A percentile compares a stretch with the other conserved stretches of the same genome.
Evolutionary conservation across 306 rosid genomes (phyloP).

Genomic region (Malus sylvestris): DNA sequence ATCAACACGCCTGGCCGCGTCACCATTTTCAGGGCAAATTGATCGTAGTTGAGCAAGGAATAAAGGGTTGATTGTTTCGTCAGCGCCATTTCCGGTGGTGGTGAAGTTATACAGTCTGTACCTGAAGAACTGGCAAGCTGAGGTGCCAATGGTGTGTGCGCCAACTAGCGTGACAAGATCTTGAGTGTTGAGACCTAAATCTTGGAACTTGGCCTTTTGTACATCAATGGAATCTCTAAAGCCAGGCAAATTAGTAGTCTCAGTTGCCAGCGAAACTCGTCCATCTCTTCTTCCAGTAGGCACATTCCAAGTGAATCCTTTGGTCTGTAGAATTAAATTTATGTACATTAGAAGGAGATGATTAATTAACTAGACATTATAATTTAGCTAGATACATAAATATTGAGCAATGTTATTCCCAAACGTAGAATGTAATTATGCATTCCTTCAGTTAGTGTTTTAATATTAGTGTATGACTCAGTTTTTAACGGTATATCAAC

Average conservation of each 20-base stretch:
- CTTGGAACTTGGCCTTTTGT: slow-evolving; percentile 1
- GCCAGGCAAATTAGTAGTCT: not conserved
- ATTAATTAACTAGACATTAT: not conserved
- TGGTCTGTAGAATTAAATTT: not conserved
- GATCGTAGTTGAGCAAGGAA: slow-evolving; percentile 36
- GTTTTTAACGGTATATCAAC: no score
- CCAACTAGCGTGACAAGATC: slow-evolving; percentile 13
- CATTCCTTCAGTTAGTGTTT: no score
- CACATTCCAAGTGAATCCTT: slow-evolving; percentile 5
- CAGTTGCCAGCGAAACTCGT: not conserved
- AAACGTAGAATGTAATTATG: no score
- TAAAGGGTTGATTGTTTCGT: slow-evolving; percentile 36
- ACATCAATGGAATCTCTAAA: not conserved
- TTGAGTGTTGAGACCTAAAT: not conserved
- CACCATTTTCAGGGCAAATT: slow-evolving; percentile 46
- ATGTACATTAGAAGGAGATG: no score
- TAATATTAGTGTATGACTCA: no score
- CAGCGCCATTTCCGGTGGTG: slow-evolving; percentile 18
- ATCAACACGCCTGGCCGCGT: slow-evolving; percentile 29
- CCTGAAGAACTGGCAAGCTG: slow-evolving; percentile 40
- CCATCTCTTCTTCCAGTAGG: slow-evolving; percentile 14
- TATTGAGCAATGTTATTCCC: not conserved
- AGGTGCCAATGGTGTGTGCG: slow-evolving; percentile 60
- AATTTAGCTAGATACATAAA: no score
- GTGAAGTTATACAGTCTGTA: slow-evolving; percentile 49